These are phyloP conservation scores for Thielaviopsis punctulata DNA, from an alignment of 2,329 filamentous ascomycete species.

Conservation along the genomic window DNA sequence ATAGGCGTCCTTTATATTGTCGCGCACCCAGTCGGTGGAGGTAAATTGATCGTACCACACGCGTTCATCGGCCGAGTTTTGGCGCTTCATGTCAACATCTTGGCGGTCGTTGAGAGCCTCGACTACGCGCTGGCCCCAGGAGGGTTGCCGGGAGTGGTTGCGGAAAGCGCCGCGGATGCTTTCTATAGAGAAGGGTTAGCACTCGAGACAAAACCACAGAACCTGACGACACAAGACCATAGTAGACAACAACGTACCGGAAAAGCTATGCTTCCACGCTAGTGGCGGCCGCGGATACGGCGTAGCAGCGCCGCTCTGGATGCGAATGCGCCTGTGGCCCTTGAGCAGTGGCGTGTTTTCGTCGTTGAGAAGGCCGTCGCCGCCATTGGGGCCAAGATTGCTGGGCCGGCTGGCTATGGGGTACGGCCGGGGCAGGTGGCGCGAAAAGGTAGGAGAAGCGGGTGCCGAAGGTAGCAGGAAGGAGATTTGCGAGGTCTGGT, in stretches of 20 bases:
- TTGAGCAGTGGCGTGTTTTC: conserved; percentile 28
- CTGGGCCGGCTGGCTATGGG: conserved; percentile 6
- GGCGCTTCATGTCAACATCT: conserved; percentile 46
- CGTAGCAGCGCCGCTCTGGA: conserved; percentile 18
- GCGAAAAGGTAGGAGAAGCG: conserved; percentile 11
- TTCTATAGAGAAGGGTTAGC: neutral
- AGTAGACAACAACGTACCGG: conserved; percentile 20
- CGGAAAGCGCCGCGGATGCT: conserved; percentile 21
- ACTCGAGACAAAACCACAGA: neutral
- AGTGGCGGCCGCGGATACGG: conserved; percentile 5
- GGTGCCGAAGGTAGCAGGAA: conserved; percentile 11
- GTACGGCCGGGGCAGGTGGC: conserved; percentile 12
- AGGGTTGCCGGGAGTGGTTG: conserved; percentile 40
- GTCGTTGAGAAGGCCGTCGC: conserved; percentile 17
- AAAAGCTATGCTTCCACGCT: conserved; percentile 27
- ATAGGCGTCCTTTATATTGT: conserved; percentile 86
- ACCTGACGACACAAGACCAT: too few relatives aligned
- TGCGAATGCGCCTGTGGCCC: conserved; percentile 26
- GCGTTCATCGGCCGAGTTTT: conserved; percentile 60
- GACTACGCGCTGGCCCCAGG: conserved; percentile 43
- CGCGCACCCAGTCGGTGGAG: conserved; percentile 94
- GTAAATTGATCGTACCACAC: conserved; percentile 99
- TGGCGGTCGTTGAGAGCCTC: conserved; percentile 39
- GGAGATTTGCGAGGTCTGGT: conserved; percentile 7
- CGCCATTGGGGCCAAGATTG: conserved; percentile 3